Evolutionary conservation across 768 basidiomycete species (phyloP).

Genomic region (Hypholoma sublateritium): DNA sequence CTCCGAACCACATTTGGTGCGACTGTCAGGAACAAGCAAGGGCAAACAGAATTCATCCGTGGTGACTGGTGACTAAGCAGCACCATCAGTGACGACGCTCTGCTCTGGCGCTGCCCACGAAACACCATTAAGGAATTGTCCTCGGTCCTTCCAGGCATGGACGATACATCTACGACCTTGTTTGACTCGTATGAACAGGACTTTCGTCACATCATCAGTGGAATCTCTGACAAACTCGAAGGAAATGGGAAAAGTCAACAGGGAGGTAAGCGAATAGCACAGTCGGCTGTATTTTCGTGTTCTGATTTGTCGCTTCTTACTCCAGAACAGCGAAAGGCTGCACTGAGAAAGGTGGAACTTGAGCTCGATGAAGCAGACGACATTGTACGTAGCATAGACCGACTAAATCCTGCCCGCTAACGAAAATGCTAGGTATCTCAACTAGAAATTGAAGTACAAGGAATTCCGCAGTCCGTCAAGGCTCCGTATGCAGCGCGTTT

Average conservation of each 20-base stretch:
- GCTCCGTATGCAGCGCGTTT: conserved; percentile 67
- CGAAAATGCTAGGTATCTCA: conserved; percentile 69
- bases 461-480: conserved; percentile 83
- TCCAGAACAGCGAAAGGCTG: conserved; percentile 78
- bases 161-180: conserved; percentile 65
- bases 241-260: conserved; percentile 61
- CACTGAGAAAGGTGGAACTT: conserved; percentile 78
- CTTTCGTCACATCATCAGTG: conserved; percentile 68
- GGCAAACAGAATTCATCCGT: too few species aligned
- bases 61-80: background rate
- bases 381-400: conserved; percentile 54
- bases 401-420: background rate
- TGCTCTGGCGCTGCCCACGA: too few species aligned
- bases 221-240: conserved; percentile 76
- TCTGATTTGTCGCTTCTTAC: background rate
- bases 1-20: too few species aligned
- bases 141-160: conserved; percentile 35
- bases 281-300: background rate
- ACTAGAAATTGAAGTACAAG: conserved; percentile 92
- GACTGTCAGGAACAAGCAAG: too few species aligned
- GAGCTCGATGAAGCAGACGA: conserved; percentile 95
- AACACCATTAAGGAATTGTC: too few species aligned
- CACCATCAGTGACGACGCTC: too few species aligned
- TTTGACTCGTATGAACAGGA: conserved; percentile 87
- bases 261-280: conserved; percentile 53